Percentiles rank a stretch among this genome's conserved stretches.
These are phyloP conservation scores for Chlorella ohadii DNA, from an alignment of 139 green algal genomes.

Conservation along the genomic window DNA sequence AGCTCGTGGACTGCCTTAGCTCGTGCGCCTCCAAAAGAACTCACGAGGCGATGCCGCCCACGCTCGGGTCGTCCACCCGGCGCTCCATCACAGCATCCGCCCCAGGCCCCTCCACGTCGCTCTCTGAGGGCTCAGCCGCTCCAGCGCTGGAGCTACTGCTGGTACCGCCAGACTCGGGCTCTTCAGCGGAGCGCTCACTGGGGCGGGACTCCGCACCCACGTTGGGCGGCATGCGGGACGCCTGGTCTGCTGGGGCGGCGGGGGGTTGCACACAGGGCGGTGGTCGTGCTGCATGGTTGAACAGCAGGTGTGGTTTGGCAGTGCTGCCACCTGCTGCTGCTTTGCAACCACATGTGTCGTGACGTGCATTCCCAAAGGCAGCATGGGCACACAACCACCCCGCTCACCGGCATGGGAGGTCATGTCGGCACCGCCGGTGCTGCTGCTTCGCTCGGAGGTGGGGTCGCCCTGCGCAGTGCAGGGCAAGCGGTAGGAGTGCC, in stretches of 20 bases:
- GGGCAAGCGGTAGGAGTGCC: too few relatives aligned
- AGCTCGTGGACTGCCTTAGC: too few relatives aligned
- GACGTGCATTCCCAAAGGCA: too few relatives aligned
- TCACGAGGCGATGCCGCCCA: constrained; percentile 8
- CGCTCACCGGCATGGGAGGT: background rate
- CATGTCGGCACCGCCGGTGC: background rate
- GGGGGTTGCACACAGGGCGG: too few relatives aligned
- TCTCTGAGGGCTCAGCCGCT: background rate
- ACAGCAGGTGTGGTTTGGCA: too few relatives aligned
- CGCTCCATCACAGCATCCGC: constrained; percentile 24
- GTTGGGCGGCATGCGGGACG: background rate
- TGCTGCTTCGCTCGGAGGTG: too few relatives aligned
- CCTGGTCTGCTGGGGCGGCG: background rate
- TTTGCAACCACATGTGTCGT: too few relatives aligned
- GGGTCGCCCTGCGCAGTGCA: too few relatives aligned
- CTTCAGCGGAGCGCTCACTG: background rate
- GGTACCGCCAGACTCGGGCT: background rate
- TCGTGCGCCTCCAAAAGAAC: background rate
- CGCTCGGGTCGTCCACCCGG: background rate
- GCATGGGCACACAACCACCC: too few relatives aligned
- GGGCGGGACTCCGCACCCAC: background rate
- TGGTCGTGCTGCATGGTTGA: too few relatives aligned
- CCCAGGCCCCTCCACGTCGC: background rate
- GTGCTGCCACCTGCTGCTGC: background rate
- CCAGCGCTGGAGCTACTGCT: background rate